Conservation (phyloP, 1,139 yeast species). For the Yamadazyma spencermartinsiae region DNA sequence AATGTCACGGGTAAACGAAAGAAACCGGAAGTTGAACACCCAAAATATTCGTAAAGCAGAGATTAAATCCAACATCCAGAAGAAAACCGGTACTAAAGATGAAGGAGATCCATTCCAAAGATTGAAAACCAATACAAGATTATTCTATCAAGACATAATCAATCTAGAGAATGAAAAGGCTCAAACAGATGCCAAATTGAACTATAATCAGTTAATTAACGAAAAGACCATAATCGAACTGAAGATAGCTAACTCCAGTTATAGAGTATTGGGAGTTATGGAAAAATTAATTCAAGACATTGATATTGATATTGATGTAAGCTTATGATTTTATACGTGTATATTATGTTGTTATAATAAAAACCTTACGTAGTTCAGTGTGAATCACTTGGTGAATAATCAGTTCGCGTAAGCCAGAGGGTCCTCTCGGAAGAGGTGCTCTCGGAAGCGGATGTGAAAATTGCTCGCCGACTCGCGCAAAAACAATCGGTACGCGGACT, state of each 20-base stretch:
- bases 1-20: conserved; percentile 68
- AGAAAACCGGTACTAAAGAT: conserved; percentile 47
- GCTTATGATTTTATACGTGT: too few relatives aligned
- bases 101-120: conserved; percentile 88
- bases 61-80: conserved; percentile 56
- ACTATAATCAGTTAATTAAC: conserved; percentile 34
- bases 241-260: conserved; percentile 42
- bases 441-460: too few relatives aligned
- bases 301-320: conserved; percentile 34
- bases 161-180: conserved; percentile 49
- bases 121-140: conserved; percentile 80
- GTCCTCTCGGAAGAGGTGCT: too few relatives aligned
- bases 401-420: too few relatives aligned
- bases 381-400: too few relatives aligned
- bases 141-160: conserved; percentile 63
- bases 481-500: too few relatives aligned
- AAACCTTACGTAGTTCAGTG: too few relatives aligned
- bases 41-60: conserved; percentile 81
- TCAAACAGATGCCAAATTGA: conserved; percentile 37
- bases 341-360: too few relatives aligned
- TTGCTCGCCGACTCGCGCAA: too few relatives aligned
- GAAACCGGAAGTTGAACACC: conserved; percentile 81
- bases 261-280: conserved; percentile 46
- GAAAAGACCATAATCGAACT: conserved; percentile 42
- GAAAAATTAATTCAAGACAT: conserved; percentile 39